These are phyloP conservation scores for Pilasporangium apinafurcum DNA, from an alignment of 352 stramenopile species.

Conservation along the genomic window DNA sequence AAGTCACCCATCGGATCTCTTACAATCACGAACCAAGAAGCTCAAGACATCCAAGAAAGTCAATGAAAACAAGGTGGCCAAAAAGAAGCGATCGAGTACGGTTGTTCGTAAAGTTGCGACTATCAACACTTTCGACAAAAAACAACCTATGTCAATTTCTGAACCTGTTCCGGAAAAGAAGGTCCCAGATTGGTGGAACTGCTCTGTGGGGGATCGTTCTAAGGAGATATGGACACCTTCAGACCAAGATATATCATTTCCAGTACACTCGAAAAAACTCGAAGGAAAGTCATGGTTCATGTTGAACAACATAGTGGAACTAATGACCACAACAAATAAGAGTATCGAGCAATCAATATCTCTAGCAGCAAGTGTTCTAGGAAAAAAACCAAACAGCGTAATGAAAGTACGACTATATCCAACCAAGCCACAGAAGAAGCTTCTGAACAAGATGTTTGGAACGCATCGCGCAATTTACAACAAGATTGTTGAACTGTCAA, in stretches of 20 bases:
- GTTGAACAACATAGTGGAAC: slow-evolving; percentile 1
- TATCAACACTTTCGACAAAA: too few species aligned
- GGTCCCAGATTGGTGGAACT: too few species aligned
- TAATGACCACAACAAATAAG: background rate
- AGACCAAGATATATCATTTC: background rate
- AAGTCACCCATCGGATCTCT: too few species aligned
- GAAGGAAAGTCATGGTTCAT: slow-evolving; percentile 2
- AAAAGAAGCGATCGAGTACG: too few species aligned
- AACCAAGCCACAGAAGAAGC: background rate
- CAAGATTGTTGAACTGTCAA: slow-evolving; percentile 3
- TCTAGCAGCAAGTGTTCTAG: background rate
- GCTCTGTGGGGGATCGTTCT: background rate
- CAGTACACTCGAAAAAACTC: background rate
- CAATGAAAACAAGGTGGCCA: too few species aligned
- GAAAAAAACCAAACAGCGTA: background rate
- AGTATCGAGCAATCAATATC: background rate
- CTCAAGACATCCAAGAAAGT: too few species aligned
- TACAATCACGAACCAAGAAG: too few species aligned
- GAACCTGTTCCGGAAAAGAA: too few species aligned
- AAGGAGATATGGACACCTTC: slow-evolving; percentile 1
- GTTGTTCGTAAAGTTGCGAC: too few species aligned
- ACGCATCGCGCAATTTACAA: slow-evolving; percentile 14
- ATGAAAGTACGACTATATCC: background rate
- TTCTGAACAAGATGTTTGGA: slow-evolving; percentile 8
- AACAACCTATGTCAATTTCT: too few species aligned